Percentiles rank a stretch among this genome's conserved stretches.
Evolutionary conservation across 805 yeast species (phyloP).

Genomic region (Suhomyces sp.): DNA sequence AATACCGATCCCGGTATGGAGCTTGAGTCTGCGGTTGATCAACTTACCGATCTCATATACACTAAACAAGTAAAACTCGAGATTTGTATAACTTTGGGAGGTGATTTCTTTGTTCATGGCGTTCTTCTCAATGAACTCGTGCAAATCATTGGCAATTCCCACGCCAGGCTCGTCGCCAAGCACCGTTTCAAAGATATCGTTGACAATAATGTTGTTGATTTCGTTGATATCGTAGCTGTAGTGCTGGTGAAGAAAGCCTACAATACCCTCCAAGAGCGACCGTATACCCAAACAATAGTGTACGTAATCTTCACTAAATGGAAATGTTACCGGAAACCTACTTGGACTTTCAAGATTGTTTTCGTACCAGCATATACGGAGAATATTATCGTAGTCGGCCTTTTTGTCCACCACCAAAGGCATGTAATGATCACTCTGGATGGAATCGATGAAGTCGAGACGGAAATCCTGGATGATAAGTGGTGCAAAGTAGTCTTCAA

Average conservation of each 20-base stretch:
- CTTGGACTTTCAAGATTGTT: constrained; percentile 28
- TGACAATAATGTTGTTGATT: constrained; percentile 54
- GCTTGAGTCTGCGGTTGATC: constrained; percentile 34
- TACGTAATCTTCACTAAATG: constrained; percentile 86
- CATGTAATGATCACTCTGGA: constrained; percentile 83
- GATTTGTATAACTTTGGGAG: constrained; percentile 82
- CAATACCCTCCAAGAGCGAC: constrained; percentile 59
- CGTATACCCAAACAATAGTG: constrained; percentile 77
- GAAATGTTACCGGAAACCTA: constrained; percentile 60
- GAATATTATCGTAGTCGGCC: constrained; percentile 58
- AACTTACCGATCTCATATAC: constrained; percentile 62
- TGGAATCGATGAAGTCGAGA: constrained; percentile 55
- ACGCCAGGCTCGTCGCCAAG: constrained; percentile 46
- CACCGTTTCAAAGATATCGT: constrained; percentile 64
- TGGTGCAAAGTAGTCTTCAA: constrained; percentile 57
- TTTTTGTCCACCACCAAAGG: constrained; percentile 68
- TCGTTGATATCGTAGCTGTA: constrained; percentile 62
- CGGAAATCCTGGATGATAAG: constrained; percentile 54
- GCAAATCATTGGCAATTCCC: constrained; percentile 57
- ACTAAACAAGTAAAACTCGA: constrained; percentile 81
- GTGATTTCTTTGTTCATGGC: constrained; percentile 83
- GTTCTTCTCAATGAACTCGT: constrained; percentile 58
- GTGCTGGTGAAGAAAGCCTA: constrained; percentile 62
- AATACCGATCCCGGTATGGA: constrained; percentile 37
- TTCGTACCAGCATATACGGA: constrained; percentile 67